phyloP scores from a whole-genome alignment of 2,329 filamentous ascomycete species.

The Fusarium newnesense region DNA sequence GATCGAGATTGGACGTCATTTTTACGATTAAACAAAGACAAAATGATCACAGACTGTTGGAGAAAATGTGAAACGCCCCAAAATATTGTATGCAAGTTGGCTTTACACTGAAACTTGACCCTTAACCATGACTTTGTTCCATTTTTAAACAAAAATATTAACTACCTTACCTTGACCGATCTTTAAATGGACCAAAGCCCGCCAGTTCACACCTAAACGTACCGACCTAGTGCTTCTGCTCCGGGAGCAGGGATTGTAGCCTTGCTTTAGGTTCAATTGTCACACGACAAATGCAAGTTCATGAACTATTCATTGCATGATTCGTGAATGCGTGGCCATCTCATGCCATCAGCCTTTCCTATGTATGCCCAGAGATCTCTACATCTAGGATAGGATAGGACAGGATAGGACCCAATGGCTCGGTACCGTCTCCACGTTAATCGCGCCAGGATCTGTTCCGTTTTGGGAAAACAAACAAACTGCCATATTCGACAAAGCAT shows the following conservation, averaged over 20 bases:
- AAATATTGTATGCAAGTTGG: neutral
- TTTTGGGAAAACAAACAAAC: neutral
- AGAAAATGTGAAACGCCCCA: neutral
- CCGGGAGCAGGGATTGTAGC: slow-evolving; percentile 25
- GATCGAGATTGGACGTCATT: slow-evolving; percentile 16
- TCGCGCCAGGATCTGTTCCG: slow-evolving; percentile 1
- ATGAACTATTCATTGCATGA: neutral
- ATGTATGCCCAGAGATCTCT: neutral
- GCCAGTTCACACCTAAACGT: neutral
- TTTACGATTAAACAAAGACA: neutral
- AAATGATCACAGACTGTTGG: neutral
- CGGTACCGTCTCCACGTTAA: slow-evolving; percentile 8
- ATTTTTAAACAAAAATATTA: neutral
- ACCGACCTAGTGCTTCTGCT: neutral
- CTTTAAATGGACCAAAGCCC: neutral
- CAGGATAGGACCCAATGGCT: neutral
- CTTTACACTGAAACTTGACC: neutral
- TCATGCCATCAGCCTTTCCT: neutral
- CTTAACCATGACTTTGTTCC: slow-evolving; percentile 8
- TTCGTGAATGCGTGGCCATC: neutral
- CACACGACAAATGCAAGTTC: neutral
- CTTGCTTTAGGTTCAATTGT: slow-evolving; percentile 4
- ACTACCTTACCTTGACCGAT: slow-evolving; percentile 1
- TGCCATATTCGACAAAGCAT: neutral
- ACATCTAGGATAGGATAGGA: neutral